Evolutionary conservation across 352 stramenopile genomes (phyloP).

Genomic region (Pythium rishiriense): DNA sequence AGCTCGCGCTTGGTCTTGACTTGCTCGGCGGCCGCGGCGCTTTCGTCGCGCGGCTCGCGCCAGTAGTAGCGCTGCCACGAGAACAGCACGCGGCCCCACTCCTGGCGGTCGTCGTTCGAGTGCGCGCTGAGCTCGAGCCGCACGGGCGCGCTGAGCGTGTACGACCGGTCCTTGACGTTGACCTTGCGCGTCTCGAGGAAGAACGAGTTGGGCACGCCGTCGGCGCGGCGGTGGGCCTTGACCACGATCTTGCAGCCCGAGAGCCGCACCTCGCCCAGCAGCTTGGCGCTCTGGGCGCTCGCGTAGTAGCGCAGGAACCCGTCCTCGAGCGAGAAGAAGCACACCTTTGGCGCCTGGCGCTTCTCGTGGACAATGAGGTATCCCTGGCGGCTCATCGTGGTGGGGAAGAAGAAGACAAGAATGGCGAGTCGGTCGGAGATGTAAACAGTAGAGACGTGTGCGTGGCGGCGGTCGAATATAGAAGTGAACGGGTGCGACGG

Average conservation of each 20-base stretch:
- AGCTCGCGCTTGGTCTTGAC: conserved; percentile 38
- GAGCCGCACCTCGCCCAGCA: conserved; percentile 66
- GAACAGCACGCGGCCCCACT: conserved; percentile 85
- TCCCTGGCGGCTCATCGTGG: conserved; percentile 67
- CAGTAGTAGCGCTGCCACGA: conserved; percentile 89
- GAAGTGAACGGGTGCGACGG: conserved; percentile 9
- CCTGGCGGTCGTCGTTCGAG: conserved; percentile 67
- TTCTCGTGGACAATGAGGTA: conserved; percentile 82
- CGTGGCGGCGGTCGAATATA: conserved; percentile 4
- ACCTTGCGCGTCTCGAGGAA: conserved; percentile 83
- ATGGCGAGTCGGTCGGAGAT: conserved; percentile 2
- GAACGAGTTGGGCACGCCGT: conserved; percentile 77
- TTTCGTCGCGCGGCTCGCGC: conserved; percentile 50
- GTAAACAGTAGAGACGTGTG: conserved; percentile 7
- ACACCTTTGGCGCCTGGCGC: conserved; percentile 44
- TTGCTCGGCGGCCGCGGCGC: conserved; percentile 2
- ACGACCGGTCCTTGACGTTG: conserved; percentile 83
- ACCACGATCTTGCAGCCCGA: conserved; percentile 83
- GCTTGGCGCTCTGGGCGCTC: conserved; percentile 37
- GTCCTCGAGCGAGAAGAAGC: conserved; percentile 81
- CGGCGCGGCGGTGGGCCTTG: conserved; percentile 71
- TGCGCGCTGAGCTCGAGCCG: conserved; percentile 68
- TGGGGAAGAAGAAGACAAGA: neutral
- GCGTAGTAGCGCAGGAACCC: conserved; percentile 77
- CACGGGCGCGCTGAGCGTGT: conserved; percentile 65